Evolutionary conservation across 345 rosid genomes (phyloP).

Genomic region (Brassica incana): DNA sequence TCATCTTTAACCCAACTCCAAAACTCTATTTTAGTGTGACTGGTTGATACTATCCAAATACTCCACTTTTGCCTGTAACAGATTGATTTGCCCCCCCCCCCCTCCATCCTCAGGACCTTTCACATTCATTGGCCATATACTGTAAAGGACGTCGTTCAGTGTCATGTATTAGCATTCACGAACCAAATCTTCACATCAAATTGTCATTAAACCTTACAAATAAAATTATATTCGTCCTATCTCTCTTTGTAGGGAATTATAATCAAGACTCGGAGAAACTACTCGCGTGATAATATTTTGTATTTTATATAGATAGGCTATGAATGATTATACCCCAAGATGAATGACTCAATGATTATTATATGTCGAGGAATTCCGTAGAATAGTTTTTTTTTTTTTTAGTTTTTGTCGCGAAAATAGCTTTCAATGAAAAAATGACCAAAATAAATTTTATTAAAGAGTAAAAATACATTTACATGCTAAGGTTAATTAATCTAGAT

Average conservation of each 20-base stretch:
- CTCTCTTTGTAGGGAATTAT: not conserved
- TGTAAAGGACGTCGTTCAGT: slow-evolving; percentile 15
- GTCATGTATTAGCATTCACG: not conserved
- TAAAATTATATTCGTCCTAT: not conserved
- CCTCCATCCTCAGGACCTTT: slow-evolving; percentile 12
- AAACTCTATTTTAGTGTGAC: slow-evolving; percentile 61
- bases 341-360: slow-evolving; percentile 7
- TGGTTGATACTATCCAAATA: too few relatives aligned
- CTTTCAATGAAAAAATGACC: too few relatives aligned
- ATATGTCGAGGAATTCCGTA: too few relatives aligned
- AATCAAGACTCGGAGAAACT: not conserved
- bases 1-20: slow-evolving; percentile 41
- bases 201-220: not conserved
- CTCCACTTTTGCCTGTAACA: not conserved
- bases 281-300: not conserved
- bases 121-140: slow-evolving; percentile 30
- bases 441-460: too few relatives aligned
- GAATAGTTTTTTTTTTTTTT: too few relatives aligned
- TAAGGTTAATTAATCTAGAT: too few relatives aligned
- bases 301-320: not conserved
- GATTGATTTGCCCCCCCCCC: not conserved
- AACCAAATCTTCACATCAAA: not conserved
- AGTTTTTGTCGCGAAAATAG: too few relatives aligned
- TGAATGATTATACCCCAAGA: slow-evolving; percentile 1
- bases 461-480: too few relatives aligned